phyloP scores from a whole-genome alignment of 768 basidiomycete genomes.

The Suillus ampliporus region DNA sequence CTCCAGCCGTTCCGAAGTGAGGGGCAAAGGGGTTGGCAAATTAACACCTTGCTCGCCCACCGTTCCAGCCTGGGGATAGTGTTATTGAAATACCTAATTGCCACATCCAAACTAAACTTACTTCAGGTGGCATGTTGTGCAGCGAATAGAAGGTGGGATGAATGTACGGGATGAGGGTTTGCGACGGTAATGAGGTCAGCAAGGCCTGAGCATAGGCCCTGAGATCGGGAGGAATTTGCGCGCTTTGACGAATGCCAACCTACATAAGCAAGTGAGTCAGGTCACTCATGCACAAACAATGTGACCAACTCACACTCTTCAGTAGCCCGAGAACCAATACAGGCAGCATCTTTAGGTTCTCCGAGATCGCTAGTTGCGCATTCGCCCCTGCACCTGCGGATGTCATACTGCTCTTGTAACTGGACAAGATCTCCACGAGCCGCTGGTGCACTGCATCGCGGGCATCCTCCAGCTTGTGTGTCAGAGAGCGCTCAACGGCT shows the following conservation, averaged over 20 bases:
- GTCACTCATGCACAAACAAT: slow-evolving; percentile 7
- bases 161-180: slow-evolving; percentile 90
- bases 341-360: slow-evolving; percentile 95
- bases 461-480: slow-evolving; percentile 88
- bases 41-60: slow-evolving; percentile 89
- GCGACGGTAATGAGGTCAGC: slow-evolving; percentile 88
- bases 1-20: slow-evolving; percentile 94
- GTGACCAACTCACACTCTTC: slow-evolving; percentile 76
- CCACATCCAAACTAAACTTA: slow-evolving; percentile 36
- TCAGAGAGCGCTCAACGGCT: slow-evolving; percentile 87
- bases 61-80: slow-evolving; percentile 72
- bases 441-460: slow-evolving; percentile 85
- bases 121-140: slow-evolving; percentile 95
- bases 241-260: slow-evolving; percentile 95
- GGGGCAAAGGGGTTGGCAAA: slow-evolving; percentile 85
- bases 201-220: slow-evolving; percentile 94
- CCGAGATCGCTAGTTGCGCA: slow-evolving; percentile 89
- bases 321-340: slow-evolving; percentile 87
- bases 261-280: slow-evolving; percentile 34
- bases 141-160: slow-evolving; percentile 95
- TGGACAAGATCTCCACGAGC: slow-evolving; percentile 80
- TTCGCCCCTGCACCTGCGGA: slow-evolving; percentile 92
- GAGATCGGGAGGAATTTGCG: slow-evolving; percentile 96
- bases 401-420: slow-evolving; percentile 97
- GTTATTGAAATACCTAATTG: slow-evolving; percentile 12